Conservation (phyloP, 2,329 filamentous ascomycete genomes). For the Hymenoscyphus linearis region DNA sequence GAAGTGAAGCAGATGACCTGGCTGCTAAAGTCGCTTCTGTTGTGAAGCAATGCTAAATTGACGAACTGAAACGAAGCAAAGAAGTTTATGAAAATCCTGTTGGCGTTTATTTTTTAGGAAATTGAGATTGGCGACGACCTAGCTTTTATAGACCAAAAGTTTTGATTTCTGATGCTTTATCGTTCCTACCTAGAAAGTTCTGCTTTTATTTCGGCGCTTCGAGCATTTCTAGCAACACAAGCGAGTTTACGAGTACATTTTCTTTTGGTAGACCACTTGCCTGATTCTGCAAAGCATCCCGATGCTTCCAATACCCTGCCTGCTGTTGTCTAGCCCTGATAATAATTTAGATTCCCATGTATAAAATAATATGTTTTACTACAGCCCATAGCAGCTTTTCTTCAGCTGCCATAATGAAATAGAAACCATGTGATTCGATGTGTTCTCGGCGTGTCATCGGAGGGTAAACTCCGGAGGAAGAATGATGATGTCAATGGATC, state of each 20-base stretch:
- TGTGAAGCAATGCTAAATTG: conserved; percentile 17
- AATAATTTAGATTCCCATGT: too few species aligned
- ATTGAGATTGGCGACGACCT: background rate
- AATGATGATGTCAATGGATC: background rate
- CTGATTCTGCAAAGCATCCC: background rate
- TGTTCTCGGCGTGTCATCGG: background rate
- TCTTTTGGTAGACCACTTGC: background rate
- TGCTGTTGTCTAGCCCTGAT: too few species aligned
- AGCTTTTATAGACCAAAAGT: background rate
- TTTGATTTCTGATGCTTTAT: background rate
- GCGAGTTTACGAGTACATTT: background rate
- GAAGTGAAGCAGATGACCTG: conserved; percentile 85
- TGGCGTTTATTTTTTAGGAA: background rate
- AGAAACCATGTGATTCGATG: background rate
- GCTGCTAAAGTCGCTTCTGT: conserved; percentile 65
- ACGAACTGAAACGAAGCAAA: conserved; percentile 1
- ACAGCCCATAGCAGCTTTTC: too few species aligned
- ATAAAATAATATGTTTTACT: too few species aligned
- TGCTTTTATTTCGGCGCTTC: background rate
- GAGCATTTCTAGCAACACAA: background rate
- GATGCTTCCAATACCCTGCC: background rate
- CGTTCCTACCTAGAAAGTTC: background rate
- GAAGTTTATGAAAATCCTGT: conserved; percentile 7
- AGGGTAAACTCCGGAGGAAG: background rate
- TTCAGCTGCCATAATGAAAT: background rate